Evolutionary conservation across 805 yeast species (phyloP), one percentile per base, ranked within the genome.

Genomic region (Wickerhamiella brachini): DNA sequence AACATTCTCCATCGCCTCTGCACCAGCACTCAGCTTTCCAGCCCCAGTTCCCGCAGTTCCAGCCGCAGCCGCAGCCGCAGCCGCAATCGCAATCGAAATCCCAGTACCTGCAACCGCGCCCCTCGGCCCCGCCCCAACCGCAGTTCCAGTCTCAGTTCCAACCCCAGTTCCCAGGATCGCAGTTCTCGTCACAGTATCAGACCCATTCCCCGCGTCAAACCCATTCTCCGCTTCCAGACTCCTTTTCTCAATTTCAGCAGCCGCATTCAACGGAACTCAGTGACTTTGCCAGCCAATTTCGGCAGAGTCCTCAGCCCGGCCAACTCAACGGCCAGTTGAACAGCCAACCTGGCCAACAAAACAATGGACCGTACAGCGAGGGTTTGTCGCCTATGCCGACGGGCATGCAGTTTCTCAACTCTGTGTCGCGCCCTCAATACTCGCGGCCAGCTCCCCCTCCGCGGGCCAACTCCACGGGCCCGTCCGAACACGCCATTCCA

Each of bases 321-420:
- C 38, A 34, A 34, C 13, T n/a, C 38, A 26, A 26, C n/a, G n/a
- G n/a, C n/a, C n/a, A n/a, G n/a, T n/a, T n/a, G n/a, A n/a, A n/a
- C n/a, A n/a, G n/a, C n/a, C n/a, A n/a, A n/a, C n/a, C n/a, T n/a
- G n/a, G n/a, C 34, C 34, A 29, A 12, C 34, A 29, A 15, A 12
- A 3, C 18, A 37, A 17, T 34, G 38, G n/a, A n/a, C 18, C 8
- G 18, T 15, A 15, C 20, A 37, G 20, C 41, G 17, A 37, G 24
- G 24, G 31, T 17, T 15, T 44, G 20, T 44, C 46, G 20, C 46
- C 46, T 4, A 44, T 44, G 46, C 46, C 46, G 8, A 44, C 50
- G 5, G 59, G 59, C 13, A 48, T 50, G 52, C 52, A 56, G 39
- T 56, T 55, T 50, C 22, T 56, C 21, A 56, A 53, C 45, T 54